phyloP scores from a whole-genome alignment of 768 basidiomycete genomes.

The Psilocybe tampanensis region DNA sequence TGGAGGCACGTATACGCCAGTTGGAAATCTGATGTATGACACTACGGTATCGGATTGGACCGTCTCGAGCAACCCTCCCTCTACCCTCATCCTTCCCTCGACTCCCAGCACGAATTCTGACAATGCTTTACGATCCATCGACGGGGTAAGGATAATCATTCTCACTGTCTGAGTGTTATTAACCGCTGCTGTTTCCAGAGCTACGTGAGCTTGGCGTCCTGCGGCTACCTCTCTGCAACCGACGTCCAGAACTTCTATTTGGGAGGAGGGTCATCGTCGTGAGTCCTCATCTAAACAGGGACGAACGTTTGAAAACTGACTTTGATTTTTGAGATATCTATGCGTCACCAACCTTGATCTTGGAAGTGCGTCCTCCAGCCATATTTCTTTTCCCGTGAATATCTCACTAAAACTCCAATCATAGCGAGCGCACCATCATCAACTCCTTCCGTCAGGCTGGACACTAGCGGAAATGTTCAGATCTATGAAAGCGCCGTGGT shows the following conservation, averaged over 20 bases:
- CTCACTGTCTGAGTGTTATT: not conserved
- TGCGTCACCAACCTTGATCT: not conserved
- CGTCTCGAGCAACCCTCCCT: not conserved
- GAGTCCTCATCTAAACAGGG: not conserved
- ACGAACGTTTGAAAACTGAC: no score
- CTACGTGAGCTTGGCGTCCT: not conserved
- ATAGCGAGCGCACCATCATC: not conserved
- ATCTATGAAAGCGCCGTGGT: not conserved
- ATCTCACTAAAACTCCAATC: not conserved
- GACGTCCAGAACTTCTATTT: not conserved
- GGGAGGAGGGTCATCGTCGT: not conserved
- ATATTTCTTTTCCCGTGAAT: no score
- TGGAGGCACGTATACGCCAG: not conserved
- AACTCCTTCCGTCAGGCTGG: not conserved
- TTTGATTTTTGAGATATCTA: not conserved
- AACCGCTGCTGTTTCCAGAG: not conserved
- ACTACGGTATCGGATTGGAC: not conserved
- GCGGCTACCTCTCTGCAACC: not conserved
- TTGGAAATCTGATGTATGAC: not conserved
- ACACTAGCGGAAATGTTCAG: not conserved
- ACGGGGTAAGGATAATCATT: not conserved
- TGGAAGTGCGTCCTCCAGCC: not conserved
- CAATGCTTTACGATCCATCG: not conserved
- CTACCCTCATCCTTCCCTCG: not conserved
- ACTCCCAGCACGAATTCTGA: not conserved